These are phyloP conservation scores for Fusarium sulawesiense DNA, from an alignment of 2,329 filamentous ascomycete genomes.

Conservation along the genomic window DNA sequence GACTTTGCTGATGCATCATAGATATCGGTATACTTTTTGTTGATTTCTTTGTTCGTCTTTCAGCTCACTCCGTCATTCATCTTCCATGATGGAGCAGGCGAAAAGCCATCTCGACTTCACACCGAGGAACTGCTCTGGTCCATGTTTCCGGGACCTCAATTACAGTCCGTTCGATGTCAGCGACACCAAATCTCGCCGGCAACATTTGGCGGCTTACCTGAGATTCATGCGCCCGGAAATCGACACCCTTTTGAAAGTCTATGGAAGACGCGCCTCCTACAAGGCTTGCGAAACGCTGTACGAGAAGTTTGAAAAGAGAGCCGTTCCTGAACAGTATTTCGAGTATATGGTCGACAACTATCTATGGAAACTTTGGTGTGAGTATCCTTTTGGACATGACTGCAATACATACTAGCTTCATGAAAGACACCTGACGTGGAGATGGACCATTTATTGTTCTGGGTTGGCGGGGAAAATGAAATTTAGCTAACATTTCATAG, in stretches of 20 bases:
- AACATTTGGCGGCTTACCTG: neutral
- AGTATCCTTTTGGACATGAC: neutral
- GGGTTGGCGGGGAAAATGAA: neutral
- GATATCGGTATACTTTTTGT: no score
- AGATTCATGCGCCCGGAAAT: conserved; percentile 4
- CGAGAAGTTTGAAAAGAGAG: neutral
- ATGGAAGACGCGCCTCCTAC: neutral
- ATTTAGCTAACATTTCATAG: neutral
- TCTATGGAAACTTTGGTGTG: neutral
- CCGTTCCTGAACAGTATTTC: neutral
- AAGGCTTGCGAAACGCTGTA: neutral
- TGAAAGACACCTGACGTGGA: neutral
- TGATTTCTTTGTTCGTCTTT: neutral
- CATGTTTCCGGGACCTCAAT: neutral
- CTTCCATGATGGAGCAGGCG: neutral
- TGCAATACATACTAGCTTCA: neutral
- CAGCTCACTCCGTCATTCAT: no score
- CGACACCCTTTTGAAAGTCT: neutral
- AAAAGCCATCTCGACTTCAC: conserved; percentile 4
- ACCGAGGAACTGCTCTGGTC: neutral
- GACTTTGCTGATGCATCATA: neutral
- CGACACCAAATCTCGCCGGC: neutral
- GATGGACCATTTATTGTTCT: neutral
- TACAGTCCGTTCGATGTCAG: neutral
- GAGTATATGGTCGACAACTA: neutral